phyloP scores from a whole-genome alignment of 139 green algal species.

The Chlorella sp. region DNA sequence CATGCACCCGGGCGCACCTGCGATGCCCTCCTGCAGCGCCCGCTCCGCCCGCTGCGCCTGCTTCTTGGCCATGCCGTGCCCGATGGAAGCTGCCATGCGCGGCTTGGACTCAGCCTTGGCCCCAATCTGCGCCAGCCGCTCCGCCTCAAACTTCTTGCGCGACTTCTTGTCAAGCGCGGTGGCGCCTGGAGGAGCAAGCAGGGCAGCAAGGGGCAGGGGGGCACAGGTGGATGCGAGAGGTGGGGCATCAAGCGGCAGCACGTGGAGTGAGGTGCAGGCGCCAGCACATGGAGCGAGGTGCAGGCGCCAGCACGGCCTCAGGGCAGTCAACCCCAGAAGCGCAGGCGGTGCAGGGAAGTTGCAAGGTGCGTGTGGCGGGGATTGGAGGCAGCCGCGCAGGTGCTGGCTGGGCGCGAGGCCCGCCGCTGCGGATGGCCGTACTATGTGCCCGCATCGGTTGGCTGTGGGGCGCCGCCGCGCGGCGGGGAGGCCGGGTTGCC shows the following conservation, averaged over 20 bases:
- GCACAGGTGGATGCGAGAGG: not conserved
- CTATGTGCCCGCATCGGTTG: constrained; percentile 44
- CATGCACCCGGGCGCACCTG: not conserved
- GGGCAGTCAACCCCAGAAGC: not conserved
- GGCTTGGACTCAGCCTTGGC: constrained; percentile 57
- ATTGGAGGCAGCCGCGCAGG: constrained; percentile 49
- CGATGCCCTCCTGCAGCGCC: constrained; percentile 72
- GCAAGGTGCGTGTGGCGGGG: constrained; percentile 21
- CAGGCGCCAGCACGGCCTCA: not conserved
- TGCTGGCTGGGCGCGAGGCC: too few species aligned
- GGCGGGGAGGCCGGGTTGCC: not conserved
- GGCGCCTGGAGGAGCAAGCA: constrained; percentile 40
- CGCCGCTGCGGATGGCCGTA: constrained; percentile 29
- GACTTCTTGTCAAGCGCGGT: constrained; percentile 66
- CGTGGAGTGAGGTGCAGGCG: not conserved
- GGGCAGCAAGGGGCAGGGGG: not conserved
- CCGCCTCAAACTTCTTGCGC: constrained; percentile 59
- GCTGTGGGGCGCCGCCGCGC: constrained; percentile 26
- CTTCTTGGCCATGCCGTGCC: constrained; percentile 58
- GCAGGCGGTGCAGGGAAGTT: not conserved
- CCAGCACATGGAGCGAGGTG: not conserved
- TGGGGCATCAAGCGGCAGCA: not conserved
- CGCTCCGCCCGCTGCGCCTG: constrained; percentile 46
- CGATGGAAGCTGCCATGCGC: constrained; percentile 52
- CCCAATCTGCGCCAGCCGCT: constrained; percentile 56